Evolutionary conservation across 2,329 filamentous ascomycete species (phyloP).

Genomic region (Penicillium paneum): DNA sequence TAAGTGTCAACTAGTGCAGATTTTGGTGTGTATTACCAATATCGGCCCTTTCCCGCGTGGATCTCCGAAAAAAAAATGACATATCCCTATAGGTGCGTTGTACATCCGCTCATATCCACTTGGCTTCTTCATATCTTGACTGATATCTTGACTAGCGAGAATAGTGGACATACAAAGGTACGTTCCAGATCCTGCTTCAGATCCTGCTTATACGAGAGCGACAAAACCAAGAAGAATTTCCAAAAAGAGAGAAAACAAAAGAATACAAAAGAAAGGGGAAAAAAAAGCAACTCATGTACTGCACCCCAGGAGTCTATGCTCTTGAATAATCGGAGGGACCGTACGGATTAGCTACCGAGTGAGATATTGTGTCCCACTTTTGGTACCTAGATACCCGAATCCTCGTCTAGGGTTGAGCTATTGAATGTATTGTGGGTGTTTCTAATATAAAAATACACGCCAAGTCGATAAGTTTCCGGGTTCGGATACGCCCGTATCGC

Average conservation of each 20-base stretch:
- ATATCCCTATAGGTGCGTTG: background rate
- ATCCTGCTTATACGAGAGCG: background rate
- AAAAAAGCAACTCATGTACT: background rate
- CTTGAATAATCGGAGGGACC: background rate
- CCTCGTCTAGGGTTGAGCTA: background rate
- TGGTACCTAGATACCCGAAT: too few relatives aligned
- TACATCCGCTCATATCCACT: background rate
- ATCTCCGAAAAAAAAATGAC: background rate
- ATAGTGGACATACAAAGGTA: background rate
- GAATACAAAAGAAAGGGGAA: background rate
- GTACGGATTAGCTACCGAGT: too few relatives aligned
- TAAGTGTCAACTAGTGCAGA: background rate
- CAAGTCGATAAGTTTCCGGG: slow-evolving; percentile 7
- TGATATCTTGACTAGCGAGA: background rate
- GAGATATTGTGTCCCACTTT: background rate
- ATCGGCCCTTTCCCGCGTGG: background rate
- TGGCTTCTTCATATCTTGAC: background rate
- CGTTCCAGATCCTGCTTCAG: background rate
- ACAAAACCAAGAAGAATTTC: too few relatives aligned
- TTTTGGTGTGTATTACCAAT: background rate
- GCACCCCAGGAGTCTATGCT: background rate
- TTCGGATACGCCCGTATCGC: slow-evolving; percentile 2
- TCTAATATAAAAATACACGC: background rate
- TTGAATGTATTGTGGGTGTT: background rate
- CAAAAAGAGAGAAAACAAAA: background rate